These are phyloP conservation scores for Aspergillus niger DNA, from an alignment of 2,329 filamentous ascomycete genomes.

Conservation along the genomic window DNA sequence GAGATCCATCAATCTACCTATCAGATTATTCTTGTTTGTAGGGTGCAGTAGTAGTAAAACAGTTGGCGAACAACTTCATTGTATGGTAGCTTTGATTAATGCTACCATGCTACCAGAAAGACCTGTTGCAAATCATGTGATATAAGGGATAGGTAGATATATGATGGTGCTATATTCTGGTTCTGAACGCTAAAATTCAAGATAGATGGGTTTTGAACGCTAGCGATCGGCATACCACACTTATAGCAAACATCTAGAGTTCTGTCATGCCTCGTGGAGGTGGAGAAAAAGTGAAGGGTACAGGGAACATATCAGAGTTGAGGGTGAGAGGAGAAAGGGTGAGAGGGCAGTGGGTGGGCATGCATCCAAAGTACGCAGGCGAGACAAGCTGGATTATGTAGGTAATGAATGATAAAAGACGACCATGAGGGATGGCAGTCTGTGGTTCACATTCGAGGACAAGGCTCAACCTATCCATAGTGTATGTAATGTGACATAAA, in stretches of 20 bases:
- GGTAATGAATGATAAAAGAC: background rate
- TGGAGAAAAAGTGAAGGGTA: background rate
- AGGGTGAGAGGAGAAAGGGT: background rate
- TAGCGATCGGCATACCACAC: background rate
- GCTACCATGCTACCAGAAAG: too few species aligned
- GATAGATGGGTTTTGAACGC: background rate
- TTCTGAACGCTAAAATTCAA: background rate
- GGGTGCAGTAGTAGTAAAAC: too few species aligned
- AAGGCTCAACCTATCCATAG: constrained; percentile 7
- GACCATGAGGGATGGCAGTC: background rate
- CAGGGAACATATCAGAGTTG: background rate
- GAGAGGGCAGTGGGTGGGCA: background rate
- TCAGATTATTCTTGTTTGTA: too few species aligned
- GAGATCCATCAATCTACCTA: too few species aligned
- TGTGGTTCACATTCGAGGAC: constrained; percentile 1
- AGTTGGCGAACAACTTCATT: too few species aligned
- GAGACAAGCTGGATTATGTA: background rate
- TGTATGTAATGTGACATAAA: constrained; percentile 1
- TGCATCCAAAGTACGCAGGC: background rate
- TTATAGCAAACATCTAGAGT: background rate
- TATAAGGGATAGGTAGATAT: background rate
- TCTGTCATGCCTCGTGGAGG: constrained; percentile 3
- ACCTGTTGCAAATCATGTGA: too few species aligned
- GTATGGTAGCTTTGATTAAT: too few species aligned
- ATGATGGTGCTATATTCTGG: background rate